These are phyloP conservation scores for Ogataea glucozyma DNA, from an alignment of 805 yeast genomes.

Conservation along the genomic window DNA sequence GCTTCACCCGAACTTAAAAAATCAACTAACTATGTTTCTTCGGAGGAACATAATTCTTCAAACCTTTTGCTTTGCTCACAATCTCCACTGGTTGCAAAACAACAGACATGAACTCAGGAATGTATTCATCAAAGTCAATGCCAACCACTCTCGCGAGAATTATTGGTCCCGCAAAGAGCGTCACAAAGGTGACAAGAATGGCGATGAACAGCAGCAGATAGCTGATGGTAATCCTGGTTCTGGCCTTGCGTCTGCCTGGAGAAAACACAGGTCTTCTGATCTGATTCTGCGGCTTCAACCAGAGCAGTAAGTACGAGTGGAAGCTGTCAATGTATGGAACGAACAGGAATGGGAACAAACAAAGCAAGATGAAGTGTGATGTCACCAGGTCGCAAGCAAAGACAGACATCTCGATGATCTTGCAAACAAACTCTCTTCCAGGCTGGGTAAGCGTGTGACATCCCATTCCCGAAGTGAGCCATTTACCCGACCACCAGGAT, in stretches of 20 bases:
- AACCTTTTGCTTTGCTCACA: slow-evolving; percentile 37
- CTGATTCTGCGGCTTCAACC: slow-evolving; percentile 55
- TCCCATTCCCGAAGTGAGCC: slow-evolving; percentile 65
- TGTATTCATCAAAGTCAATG: slow-evolving; percentile 40
- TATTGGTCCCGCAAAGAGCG: slow-evolving; percentile 42
- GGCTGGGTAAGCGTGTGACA: slow-evolving; percentile 65
- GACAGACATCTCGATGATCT: slow-evolving; percentile 63
- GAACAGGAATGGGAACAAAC: slow-evolving; percentile 61
- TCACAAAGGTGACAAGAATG: slow-evolving; percentile 31
- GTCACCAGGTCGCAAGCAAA: slow-evolving; percentile 65
- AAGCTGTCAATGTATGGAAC: slow-evolving; percentile 64
- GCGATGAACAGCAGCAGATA: slow-evolving; percentile 40
- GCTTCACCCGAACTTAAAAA: not conserved
- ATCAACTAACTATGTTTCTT: slow-evolving; percentile 18
- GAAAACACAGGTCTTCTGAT: slow-evolving; percentile 48
- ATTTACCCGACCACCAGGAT: slow-evolving; percentile 81
- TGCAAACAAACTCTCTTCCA: slow-evolving; percentile 60
- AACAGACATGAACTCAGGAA: slow-evolving; percentile 40
- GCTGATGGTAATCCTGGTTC: slow-evolving; percentile 35
- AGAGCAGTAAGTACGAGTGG: slow-evolving; percentile 66
- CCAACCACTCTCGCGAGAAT: slow-evolving; percentile 37
- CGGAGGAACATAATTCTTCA: slow-evolving; percentile 33
- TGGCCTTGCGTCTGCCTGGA: slow-evolving; percentile 41
- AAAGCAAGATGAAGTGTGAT: slow-evolving; percentile 57
- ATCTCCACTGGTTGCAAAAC: slow-evolving; percentile 47